Conservation (phyloP, 2,329 filamentous ascomycete genomes). For the Ophiobolus disseminans region DNA sequence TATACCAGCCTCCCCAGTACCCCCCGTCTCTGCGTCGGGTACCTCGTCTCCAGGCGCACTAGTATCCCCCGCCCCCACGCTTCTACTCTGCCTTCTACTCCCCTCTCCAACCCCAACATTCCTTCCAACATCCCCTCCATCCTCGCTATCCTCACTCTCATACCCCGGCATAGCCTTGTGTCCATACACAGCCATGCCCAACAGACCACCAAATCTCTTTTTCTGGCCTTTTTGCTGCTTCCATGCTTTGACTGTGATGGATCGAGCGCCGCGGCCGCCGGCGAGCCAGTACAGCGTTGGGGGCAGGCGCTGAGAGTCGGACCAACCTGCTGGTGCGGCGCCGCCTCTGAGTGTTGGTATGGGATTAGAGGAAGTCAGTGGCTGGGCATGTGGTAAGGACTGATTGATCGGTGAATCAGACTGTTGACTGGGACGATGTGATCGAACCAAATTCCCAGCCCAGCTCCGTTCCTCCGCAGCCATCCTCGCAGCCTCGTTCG, state of each 20-base stretch:
- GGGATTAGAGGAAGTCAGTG: not conserved
- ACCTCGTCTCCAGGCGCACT: not conserved
- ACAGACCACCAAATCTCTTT: constrained; percentile 31
- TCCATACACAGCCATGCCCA: constrained; percentile 35
- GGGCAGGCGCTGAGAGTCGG: constrained; percentile 20
- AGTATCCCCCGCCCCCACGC: not conserved
- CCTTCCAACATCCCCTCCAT: not conserved
- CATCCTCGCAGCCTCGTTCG: too few species aligned
- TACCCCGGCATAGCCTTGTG: constrained; percentile 16
- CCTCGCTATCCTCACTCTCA: not conserved
- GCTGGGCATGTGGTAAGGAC: too few species aligned
- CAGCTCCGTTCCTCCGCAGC: too few species aligned
- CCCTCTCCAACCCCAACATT: not conserved
- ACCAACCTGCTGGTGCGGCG: constrained; percentile 5
- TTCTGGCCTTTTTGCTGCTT: constrained; percentile 27
- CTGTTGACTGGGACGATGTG: too few species aligned
- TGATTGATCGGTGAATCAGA: too few species aligned
- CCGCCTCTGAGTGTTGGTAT: constrained; percentile 25
- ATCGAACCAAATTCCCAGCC: too few species aligned
- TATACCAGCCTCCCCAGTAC: not conserved
- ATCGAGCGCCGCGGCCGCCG: constrained; percentile 24
- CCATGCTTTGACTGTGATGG: constrained; percentile 26
- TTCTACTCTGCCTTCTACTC: not conserved
- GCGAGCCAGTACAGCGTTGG: constrained; percentile 32
- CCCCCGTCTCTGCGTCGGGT: not conserved